phyloP scores from a whole-genome alignment of 805 yeast species.

The Wickerhamomyces queroliae region DNA sequence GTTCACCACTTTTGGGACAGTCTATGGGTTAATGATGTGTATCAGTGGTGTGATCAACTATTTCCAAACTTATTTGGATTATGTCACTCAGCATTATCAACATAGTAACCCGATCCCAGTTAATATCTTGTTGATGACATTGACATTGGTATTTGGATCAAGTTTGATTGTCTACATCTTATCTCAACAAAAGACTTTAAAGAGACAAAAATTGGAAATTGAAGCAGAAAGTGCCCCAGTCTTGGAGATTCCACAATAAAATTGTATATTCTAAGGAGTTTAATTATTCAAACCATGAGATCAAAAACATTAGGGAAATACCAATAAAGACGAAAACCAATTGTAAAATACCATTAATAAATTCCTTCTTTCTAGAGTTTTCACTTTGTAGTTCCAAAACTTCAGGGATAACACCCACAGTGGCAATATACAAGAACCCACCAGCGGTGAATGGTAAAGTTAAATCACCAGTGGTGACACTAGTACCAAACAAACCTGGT shows the following conservation, averaged over 20 bases:
- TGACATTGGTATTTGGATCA: constrained; percentile 40
- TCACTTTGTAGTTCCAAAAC: constrained; percentile 39
- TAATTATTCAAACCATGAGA: constrained; percentile 23
- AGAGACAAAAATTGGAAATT: constrained; percentile 45
- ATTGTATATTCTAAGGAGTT: neutral
- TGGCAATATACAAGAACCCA: constrained; percentile 66
- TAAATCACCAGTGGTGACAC: constrained; percentile 43
- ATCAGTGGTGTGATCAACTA: constrained; percentile 79
- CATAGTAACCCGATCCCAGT: constrained; percentile 77
- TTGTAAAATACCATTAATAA: constrained; percentile 38
- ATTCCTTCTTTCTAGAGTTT: constrained; percentile 32
- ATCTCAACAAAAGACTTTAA: constrained; percentile 34
- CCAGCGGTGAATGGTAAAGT: constrained; percentile 74
- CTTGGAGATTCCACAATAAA: constrained; percentile 35
- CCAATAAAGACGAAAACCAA: constrained; percentile 46
- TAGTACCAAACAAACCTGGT: constrained; percentile 43
- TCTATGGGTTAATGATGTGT: constrained; percentile 82
- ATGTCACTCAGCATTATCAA: constrained; percentile 60
- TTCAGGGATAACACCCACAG: constrained; percentile 74
- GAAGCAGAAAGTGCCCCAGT: constrained; percentile 61
- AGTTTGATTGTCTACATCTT: constrained; percentile 23
- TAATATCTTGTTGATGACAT: constrained; percentile 46
- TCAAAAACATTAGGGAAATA: constrained; percentile 46
- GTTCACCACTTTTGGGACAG: constrained; percentile 83
- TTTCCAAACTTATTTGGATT: constrained; percentile 64